Percentiles rank a stretch among this genome's conserved stretches.
phyloP scores from a whole-genome alignment of 2,329 filamentous ascomycete genomes.

The Decorospora gaudefroyi region DNA sequence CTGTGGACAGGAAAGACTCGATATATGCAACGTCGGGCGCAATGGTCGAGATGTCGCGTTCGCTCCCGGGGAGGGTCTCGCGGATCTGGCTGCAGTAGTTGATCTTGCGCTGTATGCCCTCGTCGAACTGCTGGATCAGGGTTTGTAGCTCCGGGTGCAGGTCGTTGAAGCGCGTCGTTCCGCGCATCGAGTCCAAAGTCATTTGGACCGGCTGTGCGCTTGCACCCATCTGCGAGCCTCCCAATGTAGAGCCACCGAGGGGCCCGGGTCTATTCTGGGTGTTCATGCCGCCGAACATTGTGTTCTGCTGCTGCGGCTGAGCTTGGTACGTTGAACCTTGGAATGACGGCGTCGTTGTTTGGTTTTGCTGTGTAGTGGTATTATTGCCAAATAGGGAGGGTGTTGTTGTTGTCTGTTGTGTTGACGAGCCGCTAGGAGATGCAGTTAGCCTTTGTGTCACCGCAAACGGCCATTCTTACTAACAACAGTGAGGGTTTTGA shows the following conservation, averaged over 20 bases:
- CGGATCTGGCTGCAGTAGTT: constrained; percentile 75
- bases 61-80: constrained; percentile 65
- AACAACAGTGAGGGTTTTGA: constrained; percentile 48
- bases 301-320: constrained; percentile 38
- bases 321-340: constrained; percentile 36
- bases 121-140: constrained; percentile 77
- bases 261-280: constrained; percentile 36
- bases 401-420: constrained; percentile 35
- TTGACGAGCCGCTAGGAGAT: constrained; percentile 41
- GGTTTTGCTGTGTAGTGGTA: constrained; percentile 34
- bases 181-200: constrained; percentile 67
- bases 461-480: constrained; percentile 19
- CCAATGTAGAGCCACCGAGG: constrained; percentile 31
- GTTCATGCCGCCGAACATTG: constrained; percentile 42
- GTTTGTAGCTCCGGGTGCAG: constrained; percentile 80
- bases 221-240: constrained; percentile 34
- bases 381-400: constrained; percentile 42
- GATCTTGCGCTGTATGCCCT: constrained; percentile 79
- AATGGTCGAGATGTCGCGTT: constrained; percentile 66
- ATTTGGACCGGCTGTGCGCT: constrained; percentile 37
- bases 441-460: constrained; percentile 35
- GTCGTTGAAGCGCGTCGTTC: constrained; percentile 90
- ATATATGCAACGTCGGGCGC: constrained; percentile 68
- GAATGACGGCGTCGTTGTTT: constrained; percentile 39
- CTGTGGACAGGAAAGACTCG: constrained; percentile 63